Conservation (phyloP, 2,329 filamentous ascomycete species). For the Aspergillus uvarum region DNA sequence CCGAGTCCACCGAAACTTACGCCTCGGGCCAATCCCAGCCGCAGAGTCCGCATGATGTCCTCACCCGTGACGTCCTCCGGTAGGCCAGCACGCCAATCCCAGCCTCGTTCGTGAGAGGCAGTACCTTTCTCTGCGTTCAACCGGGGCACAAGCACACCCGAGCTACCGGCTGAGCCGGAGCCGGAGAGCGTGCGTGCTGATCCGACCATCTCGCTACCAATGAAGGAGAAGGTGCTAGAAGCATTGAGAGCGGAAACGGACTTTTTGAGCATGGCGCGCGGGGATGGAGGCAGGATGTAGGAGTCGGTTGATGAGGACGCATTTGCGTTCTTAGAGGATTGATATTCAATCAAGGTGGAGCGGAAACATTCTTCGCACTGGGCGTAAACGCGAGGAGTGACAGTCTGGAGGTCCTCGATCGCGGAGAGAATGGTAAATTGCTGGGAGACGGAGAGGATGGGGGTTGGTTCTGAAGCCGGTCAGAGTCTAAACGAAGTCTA, state of each 20-base stretch:
- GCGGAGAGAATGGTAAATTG: slow-evolving; percentile 74
- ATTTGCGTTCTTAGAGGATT: slow-evolving; percentile 50
- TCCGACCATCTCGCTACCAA: slow-evolving; percentile 71
- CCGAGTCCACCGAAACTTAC: slow-evolving; percentile 49
- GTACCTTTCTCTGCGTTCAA: slow-evolving; percentile 20
- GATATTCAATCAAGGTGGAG: slow-evolving; percentile 70
- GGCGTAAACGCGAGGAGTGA: slow-evolving; percentile 68
- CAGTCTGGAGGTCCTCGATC: slow-evolving; percentile 76
- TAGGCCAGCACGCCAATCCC: slow-evolving; percentile 69
- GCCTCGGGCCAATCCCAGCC: slow-evolving; percentile 72
- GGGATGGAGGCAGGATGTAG: slow-evolving; percentile 49
- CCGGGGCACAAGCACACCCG: slow-evolving; percentile 48
- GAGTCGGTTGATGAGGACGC: slow-evolving; percentile 19
- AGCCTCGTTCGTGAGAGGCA: slow-evolving; percentile 55
- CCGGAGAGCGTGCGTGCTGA: slow-evolving; percentile 35
- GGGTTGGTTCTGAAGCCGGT: slow-evolving; percentile 48
- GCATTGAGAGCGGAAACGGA: slow-evolving; percentile 56
- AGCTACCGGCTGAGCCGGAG: slow-evolving; percentile 54
- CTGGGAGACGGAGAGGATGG: slow-evolving; percentile 67
- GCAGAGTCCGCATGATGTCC: slow-evolving; percentile 71
- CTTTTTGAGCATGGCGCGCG: slow-evolving; percentile 67
- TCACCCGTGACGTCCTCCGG: slow-evolving; percentile 59
- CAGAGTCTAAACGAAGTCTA: neutral
- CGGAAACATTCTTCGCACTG: slow-evolving; percentile 77
- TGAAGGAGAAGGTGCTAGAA: slow-evolving; percentile 64